phyloP scores from a whole-genome alignment of 2,329 filamentous ascomycete genomes.

The Ophiostoma piceae region DNA sequence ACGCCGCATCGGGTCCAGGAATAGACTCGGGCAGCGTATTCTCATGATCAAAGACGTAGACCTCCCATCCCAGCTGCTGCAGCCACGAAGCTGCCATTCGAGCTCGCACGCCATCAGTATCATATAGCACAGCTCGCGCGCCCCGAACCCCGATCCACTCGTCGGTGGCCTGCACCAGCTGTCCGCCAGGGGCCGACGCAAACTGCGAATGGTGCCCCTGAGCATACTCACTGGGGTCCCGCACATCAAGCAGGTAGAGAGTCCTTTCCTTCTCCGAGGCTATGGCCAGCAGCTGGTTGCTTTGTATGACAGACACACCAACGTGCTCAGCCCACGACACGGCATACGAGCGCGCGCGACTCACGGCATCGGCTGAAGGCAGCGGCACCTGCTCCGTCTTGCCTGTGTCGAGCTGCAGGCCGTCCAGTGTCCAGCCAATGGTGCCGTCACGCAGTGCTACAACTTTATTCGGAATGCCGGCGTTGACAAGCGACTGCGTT shows the following conservation, averaged over 20 bases:
- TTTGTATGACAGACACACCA: slow-evolving; percentile 14
- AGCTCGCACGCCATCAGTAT: slow-evolving; percentile 20
- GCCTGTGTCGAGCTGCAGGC: slow-evolving; percentile 18
- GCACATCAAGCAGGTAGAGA: slow-evolving; percentile 20
- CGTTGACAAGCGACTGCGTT: slow-evolving; percentile 19
- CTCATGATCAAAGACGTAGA: slow-evolving; percentile 17
- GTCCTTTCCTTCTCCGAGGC: slow-evolving; percentile 14
- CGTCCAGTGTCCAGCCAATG: slow-evolving; percentile 20
- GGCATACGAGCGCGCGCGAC: slow-evolving; percentile 10
- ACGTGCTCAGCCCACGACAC: slow-evolving; percentile 17
- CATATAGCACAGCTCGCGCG: slow-evolving; percentile 17
- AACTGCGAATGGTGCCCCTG: slow-evolving; percentile 11
- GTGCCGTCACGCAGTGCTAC: slow-evolving; percentile 21
- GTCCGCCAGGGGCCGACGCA: slow-evolving; percentile 19
- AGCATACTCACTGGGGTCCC: slow-evolving; percentile 18
- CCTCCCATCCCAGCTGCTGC: slow-evolving; percentile 20
- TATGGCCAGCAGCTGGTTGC: not conserved
- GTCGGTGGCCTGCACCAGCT: slow-evolving; percentile 21
- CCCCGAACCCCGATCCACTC: slow-evolving; percentile 21
- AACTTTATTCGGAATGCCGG: slow-evolving; percentile 16
- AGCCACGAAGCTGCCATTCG: slow-evolving; percentile 20
- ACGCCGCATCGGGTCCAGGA: not conserved
- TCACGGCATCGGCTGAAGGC: slow-evolving; percentile 9
- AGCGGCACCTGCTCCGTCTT: slow-evolving; percentile 17
- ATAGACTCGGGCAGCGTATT: not conserved